Evolutionary conservation across 2,329 filamentous ascomycete species (phyloP), one percentile per base, ranked within the genome.

Genomic region (Bisporella sp.): DNA sequence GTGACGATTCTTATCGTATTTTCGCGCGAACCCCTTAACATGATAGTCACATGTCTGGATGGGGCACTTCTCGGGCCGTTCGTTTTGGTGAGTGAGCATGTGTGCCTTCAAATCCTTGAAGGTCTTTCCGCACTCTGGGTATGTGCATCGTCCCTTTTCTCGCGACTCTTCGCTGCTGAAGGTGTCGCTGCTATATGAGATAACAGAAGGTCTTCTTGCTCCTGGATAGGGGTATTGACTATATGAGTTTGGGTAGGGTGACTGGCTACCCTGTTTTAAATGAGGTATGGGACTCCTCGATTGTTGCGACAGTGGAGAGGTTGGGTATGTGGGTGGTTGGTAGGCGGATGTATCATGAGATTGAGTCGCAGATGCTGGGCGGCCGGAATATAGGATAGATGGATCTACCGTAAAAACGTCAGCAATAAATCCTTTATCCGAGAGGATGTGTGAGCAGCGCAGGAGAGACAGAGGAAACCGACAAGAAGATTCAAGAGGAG

Each of bases 1-100:
- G 66, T 99, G 93, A 9, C 93, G 77, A 68, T 97, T 97, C 76
- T 96, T 96, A 72, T 97, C 93, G 66, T 97, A 99, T 69, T 97
- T 97, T 54, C 92, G 79, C 3, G 92, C 92, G 64, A 97, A 97
- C 0, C 92, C 92, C 68, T 96, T 97, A 59, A 79, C 78, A 69
- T 96, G 87, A 66, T 96, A 97, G 62, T 96, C 90, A 73, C 92
- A 97, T 2, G 85, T 91, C 50, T 85, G 77, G 53, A 97, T 96
- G 0, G 92, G 92, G 67, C 93, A 99, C 68, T 97, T 97, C 65
- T 97, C 92, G 0, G 93, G 93, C 31, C 93, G 79, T 69, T 96
- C 90, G 53, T 85, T 86, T 70, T 95, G 89, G 67, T 99, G 93
- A 0, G 93, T 99, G 59, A 97, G 80, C 87, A 96, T 95, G 67